phyloP scores from a whole-genome alignment of 2,329 filamentous ascomycete genomes.

The Hypocrella siamensis region DNA sequence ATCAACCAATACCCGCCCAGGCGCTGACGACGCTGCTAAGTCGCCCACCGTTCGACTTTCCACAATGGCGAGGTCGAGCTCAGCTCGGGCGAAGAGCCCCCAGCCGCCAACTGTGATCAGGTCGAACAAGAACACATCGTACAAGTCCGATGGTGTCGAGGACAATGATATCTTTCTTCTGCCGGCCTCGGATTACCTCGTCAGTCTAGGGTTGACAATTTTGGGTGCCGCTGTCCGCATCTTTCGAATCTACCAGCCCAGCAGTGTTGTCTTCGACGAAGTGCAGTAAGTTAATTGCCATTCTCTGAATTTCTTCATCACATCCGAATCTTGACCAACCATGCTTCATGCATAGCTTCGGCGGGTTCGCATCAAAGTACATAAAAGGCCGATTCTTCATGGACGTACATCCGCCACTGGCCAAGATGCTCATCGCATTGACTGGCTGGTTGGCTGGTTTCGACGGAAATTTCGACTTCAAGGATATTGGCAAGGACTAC shows the following conservation, averaged over 20 bases:
- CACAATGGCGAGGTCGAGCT: slow-evolving; percentile 19
- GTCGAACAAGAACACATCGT: slow-evolving; percentile 32
- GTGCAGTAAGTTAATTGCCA: slow-evolving; percentile 61
- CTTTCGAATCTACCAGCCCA: slow-evolving; percentile 92
- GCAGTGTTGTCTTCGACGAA: slow-evolving; percentile 96
- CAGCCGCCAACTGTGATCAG: slow-evolving; percentile 17
- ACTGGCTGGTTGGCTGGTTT: slow-evolving; percentile 93
- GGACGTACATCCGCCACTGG: slow-evolving; percentile 97
- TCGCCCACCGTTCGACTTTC: background rate
- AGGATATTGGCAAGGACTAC: slow-evolving; percentile 98
- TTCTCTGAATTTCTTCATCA: background rate
- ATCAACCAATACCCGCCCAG: too few relatives aligned
- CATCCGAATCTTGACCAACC: background rate
- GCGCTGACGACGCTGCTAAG: background rate
- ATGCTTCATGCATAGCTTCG: slow-evolving; percentile 49
- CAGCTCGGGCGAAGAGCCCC: slow-evolving; percentile 19
- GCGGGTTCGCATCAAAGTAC: slow-evolving; percentile 95
- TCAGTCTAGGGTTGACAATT: slow-evolving; percentile 56
- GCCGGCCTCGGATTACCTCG: slow-evolving; percentile 67
- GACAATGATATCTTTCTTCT: slow-evolving; percentile 90
- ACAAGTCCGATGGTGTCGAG: slow-evolving; percentile 62
- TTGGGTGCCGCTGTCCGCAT: slow-evolving; percentile 68
- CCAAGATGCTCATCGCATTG: slow-evolving; percentile 90
- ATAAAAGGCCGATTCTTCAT: slow-evolving; percentile 99
- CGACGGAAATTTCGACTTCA: slow-evolving; percentile 93